Conservation (phyloP, 176 grass and related monocot species). For the Urochloa ruziziensis region DNA sequence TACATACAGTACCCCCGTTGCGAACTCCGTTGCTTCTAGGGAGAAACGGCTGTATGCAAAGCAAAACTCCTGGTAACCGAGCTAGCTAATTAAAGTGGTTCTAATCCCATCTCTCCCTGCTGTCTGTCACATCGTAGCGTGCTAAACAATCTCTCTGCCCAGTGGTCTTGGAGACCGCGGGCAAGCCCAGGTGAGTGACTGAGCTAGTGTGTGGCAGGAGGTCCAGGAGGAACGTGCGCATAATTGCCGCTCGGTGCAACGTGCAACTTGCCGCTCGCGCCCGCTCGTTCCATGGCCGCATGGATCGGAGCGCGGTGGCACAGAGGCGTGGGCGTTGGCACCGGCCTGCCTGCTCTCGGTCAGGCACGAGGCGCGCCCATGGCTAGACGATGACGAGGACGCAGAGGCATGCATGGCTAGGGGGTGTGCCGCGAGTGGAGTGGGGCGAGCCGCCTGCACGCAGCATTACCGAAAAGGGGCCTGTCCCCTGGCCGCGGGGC, state of each 20-base stretch:
- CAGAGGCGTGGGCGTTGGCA: neutral
- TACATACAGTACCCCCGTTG: neutral
- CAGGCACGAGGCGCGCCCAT: neutral
- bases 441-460: neutral
- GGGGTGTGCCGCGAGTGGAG: neutral
- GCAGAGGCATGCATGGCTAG: too few relatives aligned
- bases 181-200: neutral
- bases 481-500: conserved; percentile 35
- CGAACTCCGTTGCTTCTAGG: neutral
- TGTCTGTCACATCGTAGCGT: neutral
- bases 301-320: neutral
- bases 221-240: neutral
- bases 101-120: neutral
- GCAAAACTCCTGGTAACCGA: neutral
- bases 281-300: too few relatives aligned
- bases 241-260: conserved; percentile 19
- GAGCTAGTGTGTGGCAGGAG: neutral
- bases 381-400: neutral
- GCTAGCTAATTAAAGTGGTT: neutral
- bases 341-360: neutral
- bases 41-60: neutral
- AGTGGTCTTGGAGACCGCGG: neutral
- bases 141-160: neutral
- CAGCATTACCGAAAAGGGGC: conserved; percentile 34
- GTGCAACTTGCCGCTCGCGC: neutral